A percentile compares a stretch with the other conserved stretches of the same genome.
phyloP scores from a whole-genome alignment of 2,329 filamentous ascomycete genomes.

The Leptosphaerulina australis region DNA sequence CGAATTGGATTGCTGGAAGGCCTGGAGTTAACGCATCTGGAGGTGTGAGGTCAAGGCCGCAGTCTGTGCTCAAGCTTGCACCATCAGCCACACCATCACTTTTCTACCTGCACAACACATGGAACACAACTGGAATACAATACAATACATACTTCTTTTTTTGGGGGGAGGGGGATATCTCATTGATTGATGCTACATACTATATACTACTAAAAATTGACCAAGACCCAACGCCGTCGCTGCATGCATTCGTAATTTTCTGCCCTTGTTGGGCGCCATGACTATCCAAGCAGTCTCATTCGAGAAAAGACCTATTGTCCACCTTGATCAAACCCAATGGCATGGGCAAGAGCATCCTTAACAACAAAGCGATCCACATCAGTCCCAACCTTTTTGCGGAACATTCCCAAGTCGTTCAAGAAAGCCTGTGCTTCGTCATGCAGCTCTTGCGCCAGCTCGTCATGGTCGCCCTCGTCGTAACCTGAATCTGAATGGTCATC shows the following conservation, averaged over 20 bases:
- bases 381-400: constrained; percentile 84
- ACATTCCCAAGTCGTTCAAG: constrained; percentile 77
- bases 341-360: constrained; percentile 29
- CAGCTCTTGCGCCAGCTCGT: constrained; percentile 65
- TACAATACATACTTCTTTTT: no score
- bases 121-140: not conserved
- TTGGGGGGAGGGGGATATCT: not conserved
- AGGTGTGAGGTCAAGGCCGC: constrained; percentile 16
- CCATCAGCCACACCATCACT: constrained; percentile 6
- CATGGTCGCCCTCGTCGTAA: constrained; percentile 65
- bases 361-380: constrained; percentile 70
- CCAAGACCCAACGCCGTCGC: constrained; percentile 36
- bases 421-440: constrained; percentile 86
- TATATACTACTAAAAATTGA: constrained; percentile 4
- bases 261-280: not conserved
- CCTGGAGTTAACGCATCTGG: constrained; percentile 8
- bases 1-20: not conserved
- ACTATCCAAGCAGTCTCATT: constrained; percentile 9
- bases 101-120: not conserved
- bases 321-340: constrained; percentile 9
- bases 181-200: constrained; percentile 11
- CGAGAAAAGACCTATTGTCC: constrained; percentile 4
- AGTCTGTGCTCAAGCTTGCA: constrained; percentile 19
- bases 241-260: constrained; percentile 39
- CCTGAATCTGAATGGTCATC: constrained; percentile 54